phyloP scores from a whole-genome alignment of 768 basidiomycete genomes.

The Hypsizygus marmoreus region DNA sequence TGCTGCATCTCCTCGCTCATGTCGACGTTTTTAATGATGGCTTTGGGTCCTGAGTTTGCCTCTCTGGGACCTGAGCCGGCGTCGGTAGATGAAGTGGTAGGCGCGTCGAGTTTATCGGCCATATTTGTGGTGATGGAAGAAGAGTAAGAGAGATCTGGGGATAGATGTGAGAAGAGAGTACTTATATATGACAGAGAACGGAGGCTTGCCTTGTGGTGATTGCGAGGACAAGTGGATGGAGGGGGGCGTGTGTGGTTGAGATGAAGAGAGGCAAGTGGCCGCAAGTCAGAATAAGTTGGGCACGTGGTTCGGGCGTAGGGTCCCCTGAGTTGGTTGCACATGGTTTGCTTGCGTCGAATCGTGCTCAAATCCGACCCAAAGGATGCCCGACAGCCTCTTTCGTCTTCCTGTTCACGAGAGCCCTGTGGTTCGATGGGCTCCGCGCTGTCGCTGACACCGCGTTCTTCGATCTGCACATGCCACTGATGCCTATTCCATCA shows the following conservation, averaged over 20 bases:
- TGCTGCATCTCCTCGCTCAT: slow-evolving; percentile 98
- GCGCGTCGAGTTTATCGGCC: slow-evolving; percentile 62
- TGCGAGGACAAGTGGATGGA: slow-evolving; percentile 13
- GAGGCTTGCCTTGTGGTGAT: slow-evolving; percentile 13
- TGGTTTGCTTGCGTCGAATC: slow-evolving; percentile 15
- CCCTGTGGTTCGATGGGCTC: slow-evolving; percentile 8
- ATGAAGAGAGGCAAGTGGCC: slow-evolving; percentile 11
- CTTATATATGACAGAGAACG: slow-evolving; percentile 8
- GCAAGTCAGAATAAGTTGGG: slow-evolving; percentile 13
- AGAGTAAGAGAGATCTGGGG: slow-evolving; percentile 3
- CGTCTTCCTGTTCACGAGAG: slow-evolving; percentile 17
- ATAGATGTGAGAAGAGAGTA: slow-evolving; percentile 10
- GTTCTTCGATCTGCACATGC: slow-evolving; percentile 15
- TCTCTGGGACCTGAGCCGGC: slow-evolving; percentile 42
- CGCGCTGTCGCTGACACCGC: slow-evolving; percentile 14
- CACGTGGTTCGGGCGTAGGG: slow-evolving; percentile 23
- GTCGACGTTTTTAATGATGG: slow-evolving; percentile 95
- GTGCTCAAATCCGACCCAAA: slow-evolving; percentile 7
- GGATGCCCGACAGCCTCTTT: slow-evolving; percentile 15
- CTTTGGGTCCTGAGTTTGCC: slow-evolving; percentile 59
- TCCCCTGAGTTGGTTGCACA: slow-evolving; percentile 12
- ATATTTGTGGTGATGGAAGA: slow-evolving; percentile 29
- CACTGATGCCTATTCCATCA: slow-evolving; percentile 9
- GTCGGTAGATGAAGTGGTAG: slow-evolving; percentile 58
- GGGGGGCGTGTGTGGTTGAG: slow-evolving; percentile 3